Evolutionary conservation across 768 basidiomycete genomes (phyloP).

Genomic region (Lactifluus hygrophoroides): DNA sequence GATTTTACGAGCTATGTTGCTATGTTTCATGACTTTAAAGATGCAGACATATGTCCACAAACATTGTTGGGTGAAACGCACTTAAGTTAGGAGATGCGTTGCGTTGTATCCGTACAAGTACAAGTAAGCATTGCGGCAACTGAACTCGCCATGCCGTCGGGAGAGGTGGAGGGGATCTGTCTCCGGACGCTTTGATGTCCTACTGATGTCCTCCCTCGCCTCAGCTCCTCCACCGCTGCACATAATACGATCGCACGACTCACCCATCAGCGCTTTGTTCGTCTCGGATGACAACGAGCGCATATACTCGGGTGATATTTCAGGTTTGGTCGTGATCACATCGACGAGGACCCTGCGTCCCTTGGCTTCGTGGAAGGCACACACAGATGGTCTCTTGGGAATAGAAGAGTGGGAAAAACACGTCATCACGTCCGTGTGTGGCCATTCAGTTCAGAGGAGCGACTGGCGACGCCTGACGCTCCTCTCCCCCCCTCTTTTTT

Average conservation of each 20-base stretch:
- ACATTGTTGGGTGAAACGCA: no score
- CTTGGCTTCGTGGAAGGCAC: constrained; percentile 67
- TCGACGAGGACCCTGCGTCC: constrained; percentile 72
- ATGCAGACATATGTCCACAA: no score
- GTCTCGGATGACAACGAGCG: constrained; percentile 69
- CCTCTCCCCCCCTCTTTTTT: no score
- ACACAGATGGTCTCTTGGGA: constrained; percentile 67
- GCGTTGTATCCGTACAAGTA: no score
- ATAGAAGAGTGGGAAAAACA: constrained; percentile 61
- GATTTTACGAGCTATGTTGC: no score
- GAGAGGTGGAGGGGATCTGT: no score
- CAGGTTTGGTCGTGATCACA: constrained; percentile 69
- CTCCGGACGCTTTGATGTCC: no score
- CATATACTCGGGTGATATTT: constrained; percentile 79
- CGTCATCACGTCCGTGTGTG: constrained; percentile 66
- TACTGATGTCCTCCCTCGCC: neutral
- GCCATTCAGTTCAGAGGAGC: neutral
- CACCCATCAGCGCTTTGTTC: constrained; percentile 49
- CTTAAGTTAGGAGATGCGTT: no score
- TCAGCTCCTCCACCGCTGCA: constrained; percentile 52
- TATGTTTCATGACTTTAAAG: no score
- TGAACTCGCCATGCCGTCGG: no score
- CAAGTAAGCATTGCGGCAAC: no score
- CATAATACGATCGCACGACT: constrained; percentile 63
- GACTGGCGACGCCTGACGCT: neutral